These are phyloP conservation scores for Blepharisma japonicum DNA, from an alignment of 73 alveolate genomes.

Conservation along the genomic window DNA sequence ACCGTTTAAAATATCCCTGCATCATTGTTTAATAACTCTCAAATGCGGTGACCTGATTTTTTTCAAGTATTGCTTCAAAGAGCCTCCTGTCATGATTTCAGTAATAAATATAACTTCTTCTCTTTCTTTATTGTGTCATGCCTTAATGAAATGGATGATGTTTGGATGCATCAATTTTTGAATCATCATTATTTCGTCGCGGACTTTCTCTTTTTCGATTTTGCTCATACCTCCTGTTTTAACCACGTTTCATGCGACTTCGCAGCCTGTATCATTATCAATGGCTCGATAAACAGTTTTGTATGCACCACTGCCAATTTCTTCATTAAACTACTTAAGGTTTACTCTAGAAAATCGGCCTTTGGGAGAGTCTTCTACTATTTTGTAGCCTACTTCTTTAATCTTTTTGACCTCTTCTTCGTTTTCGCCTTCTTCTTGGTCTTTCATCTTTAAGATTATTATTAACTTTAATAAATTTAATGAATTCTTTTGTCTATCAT, in stretches of 20 bases:
- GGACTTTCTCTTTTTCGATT: conserved; percentile 81
- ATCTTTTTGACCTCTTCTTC: not conserved
- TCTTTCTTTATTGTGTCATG: conserved; percentile 85
- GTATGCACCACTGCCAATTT: conserved; percentile 92
- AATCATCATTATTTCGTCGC: conserved; percentile 84
- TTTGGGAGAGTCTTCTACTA: conserved; percentile 27
- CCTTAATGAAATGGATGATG: conserved; percentile 90
- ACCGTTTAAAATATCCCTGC: conserved; percentile 90
- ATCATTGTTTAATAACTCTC: conserved; percentile 84
- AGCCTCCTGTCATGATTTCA: conserved; percentile 95
- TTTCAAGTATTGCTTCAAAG: conserved; percentile 52
- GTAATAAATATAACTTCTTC: conserved; percentile 94
- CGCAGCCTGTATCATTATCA: conserved; percentile 96
- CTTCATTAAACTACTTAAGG: conserved; percentile 69
- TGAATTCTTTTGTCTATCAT: no score
- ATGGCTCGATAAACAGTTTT: conserved; percentile 89
- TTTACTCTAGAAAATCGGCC: conserved; percentile 7
- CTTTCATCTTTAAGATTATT: no score
- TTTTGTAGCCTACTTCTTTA: not conserved
- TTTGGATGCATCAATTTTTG: conserved; percentile 92
- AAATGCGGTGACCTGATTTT: conserved; percentile 76
- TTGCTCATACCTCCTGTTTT: conserved; percentile 28
- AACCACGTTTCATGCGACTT: conserved; percentile 95
- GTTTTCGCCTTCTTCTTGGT: no score
- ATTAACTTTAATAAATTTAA: no score